Evolutionary conservation across 768 basidiomycete genomes (phyloP), one percentile per base, ranked within the genome.

Genomic region (Crassisporium funariophilum): DNA sequence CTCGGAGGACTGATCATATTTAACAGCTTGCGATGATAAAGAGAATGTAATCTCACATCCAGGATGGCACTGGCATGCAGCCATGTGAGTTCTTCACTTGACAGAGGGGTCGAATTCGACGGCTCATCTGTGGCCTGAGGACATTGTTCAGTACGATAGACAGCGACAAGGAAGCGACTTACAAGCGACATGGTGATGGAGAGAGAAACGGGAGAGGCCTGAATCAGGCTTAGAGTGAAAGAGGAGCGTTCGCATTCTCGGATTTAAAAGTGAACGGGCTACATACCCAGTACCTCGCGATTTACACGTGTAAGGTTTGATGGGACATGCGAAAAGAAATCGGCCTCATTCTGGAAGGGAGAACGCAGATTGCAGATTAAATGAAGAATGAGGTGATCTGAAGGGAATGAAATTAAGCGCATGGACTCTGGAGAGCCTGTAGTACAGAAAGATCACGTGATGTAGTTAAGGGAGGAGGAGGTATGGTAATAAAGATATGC

Each of bases 31-130:
- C 35, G 21, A 6, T 3, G 12, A 11, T 11, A 31, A 31, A 17
- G 22, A 42, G 6, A 20, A 13, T 13, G 59, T 8, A 54, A 51
- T 22, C 59, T 50, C 11, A 38, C 35, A 20, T 58, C 57, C 21
- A 63, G 41, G 22, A 63, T 34, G 40, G 50, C 47, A 41, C 69
- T 73, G 20, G 75, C 76, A 38, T 73, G 68, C 15, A 79, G 65
- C 78, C 78, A 79, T 17, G 73, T 64, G 41, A 77, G 63, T 59
- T 78, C 78, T 51, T 78, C 78, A 46, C 68, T 63, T 45, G 71
- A 71, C 47, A 73, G 62, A 42, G 66, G 58, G 31, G 54, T 55
- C 43, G 69, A 62, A 34, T 59, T 65, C 38, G 58, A 47, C 44
- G 58, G 61, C 47, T 63, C 63, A 46, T 67, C 66, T 58, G 60